A percentile compares a stretch with the other conserved stretches of the same genome.
Evolutionary conservation across 2,329 filamentous ascomycete genomes (phyloP).

Genomic region (Stachybotrys chartarum): DNA sequence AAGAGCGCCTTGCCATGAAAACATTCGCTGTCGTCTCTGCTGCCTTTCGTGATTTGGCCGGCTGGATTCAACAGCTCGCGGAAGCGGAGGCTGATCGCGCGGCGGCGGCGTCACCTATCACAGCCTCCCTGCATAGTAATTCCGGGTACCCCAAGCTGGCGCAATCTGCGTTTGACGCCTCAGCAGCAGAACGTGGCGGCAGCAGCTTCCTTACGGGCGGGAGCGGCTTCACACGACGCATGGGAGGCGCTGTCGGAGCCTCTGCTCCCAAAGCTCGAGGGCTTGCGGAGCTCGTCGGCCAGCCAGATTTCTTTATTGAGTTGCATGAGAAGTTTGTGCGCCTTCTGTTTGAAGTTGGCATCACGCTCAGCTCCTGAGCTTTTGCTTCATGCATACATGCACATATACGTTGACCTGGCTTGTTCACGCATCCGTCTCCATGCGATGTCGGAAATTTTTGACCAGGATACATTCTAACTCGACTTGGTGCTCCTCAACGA

Average conservation of each 20-base stretch:
- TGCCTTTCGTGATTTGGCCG: constrained; percentile 56
- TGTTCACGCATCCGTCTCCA: not conserved
- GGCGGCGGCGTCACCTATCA: constrained; percentile 34
- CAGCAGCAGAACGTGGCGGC: constrained; percentile 30
- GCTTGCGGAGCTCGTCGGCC: constrained; percentile 57
- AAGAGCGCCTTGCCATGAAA: constrained; percentile 58
- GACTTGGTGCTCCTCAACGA: not conserved
- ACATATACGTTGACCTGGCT: not conserved
- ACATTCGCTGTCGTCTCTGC: constrained; percentile 55
- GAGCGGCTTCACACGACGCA: constrained; percentile 49
- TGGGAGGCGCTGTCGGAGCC: constrained; percentile 49
- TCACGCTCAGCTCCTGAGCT: constrained; percentile 41
- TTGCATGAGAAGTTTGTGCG: constrained; percentile 58
- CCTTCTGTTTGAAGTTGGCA: constrained; percentile 52
- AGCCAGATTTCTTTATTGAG: constrained; percentile 63
- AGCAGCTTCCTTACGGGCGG: constrained; percentile 52
- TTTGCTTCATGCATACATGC: not conserved
- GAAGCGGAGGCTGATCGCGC: constrained; percentile 55
- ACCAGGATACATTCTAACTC: not conserved
- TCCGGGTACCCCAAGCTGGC: constrained; percentile 19
- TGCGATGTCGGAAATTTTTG: not conserved
- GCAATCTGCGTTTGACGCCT: constrained; percentile 20
- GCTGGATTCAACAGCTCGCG: constrained; percentile 59
- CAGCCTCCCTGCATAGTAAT: constrained; percentile 30
- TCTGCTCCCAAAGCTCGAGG: constrained; percentile 52